Conservation (phyloP, 352 stramenopile species). For the Phytopythium oedochilum region DNA sequence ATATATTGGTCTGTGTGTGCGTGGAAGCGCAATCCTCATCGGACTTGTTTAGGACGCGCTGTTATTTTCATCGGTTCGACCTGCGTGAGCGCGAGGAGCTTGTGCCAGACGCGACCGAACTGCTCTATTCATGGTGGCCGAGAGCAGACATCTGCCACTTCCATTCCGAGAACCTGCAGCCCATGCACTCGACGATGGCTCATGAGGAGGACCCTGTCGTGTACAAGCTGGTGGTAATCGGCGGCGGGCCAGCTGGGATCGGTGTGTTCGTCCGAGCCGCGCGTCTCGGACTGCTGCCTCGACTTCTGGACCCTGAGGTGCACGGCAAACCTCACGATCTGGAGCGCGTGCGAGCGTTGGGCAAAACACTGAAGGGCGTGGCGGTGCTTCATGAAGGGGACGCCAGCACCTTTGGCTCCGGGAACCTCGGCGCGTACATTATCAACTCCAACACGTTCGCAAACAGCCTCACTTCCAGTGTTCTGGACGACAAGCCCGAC, state of each 20-base stretch:
- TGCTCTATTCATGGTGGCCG: no score
- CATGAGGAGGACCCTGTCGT: constrained; percentile 22
- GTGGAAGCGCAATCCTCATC: no score
- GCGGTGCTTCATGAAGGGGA: constrained; percentile 62
- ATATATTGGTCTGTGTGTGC: no score
- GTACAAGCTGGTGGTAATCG: constrained; percentile 73
- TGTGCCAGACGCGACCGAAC: no score
- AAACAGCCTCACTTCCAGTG: constrained; percentile 59
- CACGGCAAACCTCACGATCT: constrained; percentile 39
- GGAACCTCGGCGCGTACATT: constrained; percentile 69
- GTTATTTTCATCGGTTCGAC: no score
- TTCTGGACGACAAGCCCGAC: constrained; percentile 77
- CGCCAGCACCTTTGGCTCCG: constrained; percentile 42
- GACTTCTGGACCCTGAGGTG: constrained; percentile 38
- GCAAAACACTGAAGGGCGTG: constrained; percentile 49
- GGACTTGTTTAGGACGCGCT: no score
- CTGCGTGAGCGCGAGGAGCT: no score
- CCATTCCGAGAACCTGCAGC: no score
- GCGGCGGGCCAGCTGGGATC: constrained; percentile 64
- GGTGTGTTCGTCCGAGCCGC: constrained; percentile 72
- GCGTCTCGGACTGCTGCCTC: constrained; percentile 47
- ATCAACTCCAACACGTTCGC: constrained; percentile 89
- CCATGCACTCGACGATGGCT: not conserved
- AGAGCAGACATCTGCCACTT: no score
- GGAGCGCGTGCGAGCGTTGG: constrained; percentile 28